phyloP scores from a whole-genome alignment of 106 monocot species.

The Dioscorea dumetorum region DNA sequence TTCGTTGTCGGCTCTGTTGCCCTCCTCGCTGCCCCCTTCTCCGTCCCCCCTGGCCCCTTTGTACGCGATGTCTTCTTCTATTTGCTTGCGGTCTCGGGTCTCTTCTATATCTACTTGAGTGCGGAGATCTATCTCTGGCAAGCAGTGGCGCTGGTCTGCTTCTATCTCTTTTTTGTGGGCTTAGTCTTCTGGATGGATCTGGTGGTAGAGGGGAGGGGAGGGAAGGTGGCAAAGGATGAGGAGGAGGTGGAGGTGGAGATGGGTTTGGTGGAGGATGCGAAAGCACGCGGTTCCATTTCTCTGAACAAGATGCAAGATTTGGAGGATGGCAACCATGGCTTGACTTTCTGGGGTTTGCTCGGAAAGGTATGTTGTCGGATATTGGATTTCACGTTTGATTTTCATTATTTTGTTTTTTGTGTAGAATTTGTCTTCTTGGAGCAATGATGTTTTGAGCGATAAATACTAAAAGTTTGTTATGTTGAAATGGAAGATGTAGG shows the following conservation, averaged over 20 bases:
- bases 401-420: background rate
- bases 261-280: slow-evolving; percentile 7
- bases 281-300: background rate
- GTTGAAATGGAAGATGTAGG: too few relatives aligned
- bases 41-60: slow-evolving; percentile 56
- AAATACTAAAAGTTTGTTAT: too few relatives aligned
- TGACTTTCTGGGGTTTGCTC: slow-evolving; percentile 11
- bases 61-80: slow-evolving; percentile 85
- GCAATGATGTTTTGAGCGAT: too few relatives aligned
- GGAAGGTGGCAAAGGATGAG: background rate
- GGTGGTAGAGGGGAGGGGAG: background rate
- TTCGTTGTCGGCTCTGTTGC: slow-evolving; percentile 84
- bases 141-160: slow-evolving; percentile 61
- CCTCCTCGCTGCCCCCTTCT: slow-evolving; percentile 48
- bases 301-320: background rate
- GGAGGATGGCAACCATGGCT: background rate
- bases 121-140: slow-evolving; percentile 93
- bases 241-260: slow-evolving; percentile 13
- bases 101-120: slow-evolving; percentile 86
- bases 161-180: slow-evolving; percentile 85
- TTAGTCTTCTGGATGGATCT: slow-evolving; percentile 96
- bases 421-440: too few relatives aligned
- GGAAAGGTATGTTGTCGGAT: slow-evolving; percentile 10
- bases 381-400: background rate
- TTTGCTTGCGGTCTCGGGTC: slow-evolving; percentile 51